These are phyloP conservation scores for Fomitopsis serialis DNA, from an alignment of 768 basidiomycete species.

Conservation along the genomic window DNA sequence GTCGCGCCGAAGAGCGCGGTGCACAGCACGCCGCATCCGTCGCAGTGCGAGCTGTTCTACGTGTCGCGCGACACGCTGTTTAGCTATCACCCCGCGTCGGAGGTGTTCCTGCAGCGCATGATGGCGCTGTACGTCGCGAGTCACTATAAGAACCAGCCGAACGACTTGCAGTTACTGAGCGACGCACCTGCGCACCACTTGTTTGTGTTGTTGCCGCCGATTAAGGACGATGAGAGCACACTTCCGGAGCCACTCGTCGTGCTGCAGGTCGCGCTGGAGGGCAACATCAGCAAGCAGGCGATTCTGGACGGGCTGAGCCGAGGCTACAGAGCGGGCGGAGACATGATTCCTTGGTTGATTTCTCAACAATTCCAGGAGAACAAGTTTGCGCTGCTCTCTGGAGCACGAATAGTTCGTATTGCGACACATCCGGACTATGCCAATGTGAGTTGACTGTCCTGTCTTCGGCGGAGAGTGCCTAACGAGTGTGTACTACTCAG, in stretches of 20 bases:
- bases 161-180: conserved; percentile 94
- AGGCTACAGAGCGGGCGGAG: conserved; percentile 84
- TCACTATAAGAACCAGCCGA: conserved; percentile 99
- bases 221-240: conserved; percentile 84
- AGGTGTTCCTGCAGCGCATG: conserved; percentile 95
- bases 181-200: conserved; percentile 97
- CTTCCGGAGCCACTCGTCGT: conserved; percentile 96
- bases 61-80: conserved; percentile 95
- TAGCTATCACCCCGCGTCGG: conserved; percentile 95
- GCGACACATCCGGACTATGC: conserved; percentile 96
- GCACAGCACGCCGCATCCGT: conserved; percentile 92
- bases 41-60: conserved; percentile 90
- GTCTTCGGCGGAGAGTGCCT: conserved; percentile 5
- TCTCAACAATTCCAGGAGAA: conserved; percentile 95
- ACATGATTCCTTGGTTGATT: conserved; percentile 97
- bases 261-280: conserved; percentile 93
- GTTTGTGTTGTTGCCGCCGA: conserved; percentile 90
- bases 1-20: conserved; percentile 42
- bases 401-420: conserved; percentile 86
- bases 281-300: conserved; percentile 78
- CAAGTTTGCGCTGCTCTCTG: conserved; percentile 87
- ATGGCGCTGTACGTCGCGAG: conserved; percentile 97
- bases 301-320: conserved; percentile 84
- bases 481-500: conserved; percentile 32
- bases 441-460: conserved; percentile 40